Evolutionary conservation across 2,329 filamentous ascomycete genomes (phyloP), one percentile per base, ranked within the genome.

Genomic region (Orbilia brochopaga): DNA sequence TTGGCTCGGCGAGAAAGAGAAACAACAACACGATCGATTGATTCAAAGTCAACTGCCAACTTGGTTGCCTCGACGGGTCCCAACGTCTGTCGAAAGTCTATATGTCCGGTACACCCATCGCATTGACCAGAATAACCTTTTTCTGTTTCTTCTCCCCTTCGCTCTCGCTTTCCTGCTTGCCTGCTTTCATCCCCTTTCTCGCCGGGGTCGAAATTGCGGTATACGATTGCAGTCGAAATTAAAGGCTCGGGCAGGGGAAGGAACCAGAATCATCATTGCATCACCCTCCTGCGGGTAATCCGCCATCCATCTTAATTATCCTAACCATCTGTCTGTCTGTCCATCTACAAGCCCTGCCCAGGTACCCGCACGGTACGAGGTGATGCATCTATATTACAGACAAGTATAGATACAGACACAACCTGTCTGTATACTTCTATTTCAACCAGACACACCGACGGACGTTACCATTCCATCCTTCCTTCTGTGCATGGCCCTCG

Each of bases 221-320:
- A 32, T 32, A 32, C 27, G 27, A 23, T 13, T 53, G 48, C 58
- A 52, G 52, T 59, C 59, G 67, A 72, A 72, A 72, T 72, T 72
- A 72, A 72, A 72, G 67, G 67, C 56, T 60, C 60, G 67, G 65
- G 60, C 67, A 58, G 63, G 66, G 66, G 42, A 60, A 23, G 44
- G 46, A 32, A 24, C 21, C 42, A 32, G 4, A 4, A 32, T 32
- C 27, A 32, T 8, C 27, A 32, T 32, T 32, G 27, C 27, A 10
- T 7, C 50, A 27, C 17, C 17, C 17, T 2, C 23, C 40, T 23
- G 32, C 23, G 30, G 19, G 40, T 46, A 32, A 46, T 58, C 35
- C 13, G 30, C n/a, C n/a, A n/a, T n/a, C n/a, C n/a, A n/a, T n/a
- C n/a, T n/a, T n/a, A n/a, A n/a, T n/a, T n/a, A 30, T 21, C 19